Evolutionary conservation across 1,139 yeast genomes (phyloP).

Genomic region (Pichia sp.): DNA sequence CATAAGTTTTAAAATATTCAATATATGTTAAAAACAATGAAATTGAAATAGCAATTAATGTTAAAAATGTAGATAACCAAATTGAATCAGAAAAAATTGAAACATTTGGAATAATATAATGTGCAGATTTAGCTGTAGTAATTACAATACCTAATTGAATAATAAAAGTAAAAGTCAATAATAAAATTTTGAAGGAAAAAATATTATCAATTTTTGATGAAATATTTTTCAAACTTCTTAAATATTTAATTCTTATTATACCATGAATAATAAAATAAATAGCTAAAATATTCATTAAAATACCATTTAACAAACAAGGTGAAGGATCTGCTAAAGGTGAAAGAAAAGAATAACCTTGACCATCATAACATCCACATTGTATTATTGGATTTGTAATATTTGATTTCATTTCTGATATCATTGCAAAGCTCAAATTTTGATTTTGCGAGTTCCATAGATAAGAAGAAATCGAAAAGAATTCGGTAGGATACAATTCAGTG

Average conservation of each 20-base stretch:
- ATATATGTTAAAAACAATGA: constrained; percentile 58
- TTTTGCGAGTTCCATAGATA: background rate
- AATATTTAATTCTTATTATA: constrained; percentile 33
- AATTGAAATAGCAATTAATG: constrained; percentile 40
- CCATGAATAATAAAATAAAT: constrained; percentile 53
- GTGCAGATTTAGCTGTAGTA: constrained; percentile 25
- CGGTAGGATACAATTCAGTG: constrained; percentile 2
- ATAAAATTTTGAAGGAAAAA: constrained; percentile 38
- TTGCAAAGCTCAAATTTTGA: too few relatives aligned
- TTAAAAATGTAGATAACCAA: constrained; percentile 37
- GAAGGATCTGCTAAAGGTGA: constrained; percentile 62
- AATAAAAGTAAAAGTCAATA: constrained; percentile 38
- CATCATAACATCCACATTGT: constrained; percentile 35
- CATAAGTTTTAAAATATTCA: constrained; percentile 58
- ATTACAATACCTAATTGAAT: constrained; percentile 30
- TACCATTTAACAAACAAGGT: constrained; percentile 78
- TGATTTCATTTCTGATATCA: background rate
- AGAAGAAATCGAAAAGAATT: background rate
- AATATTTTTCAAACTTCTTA: constrained; percentile 26
- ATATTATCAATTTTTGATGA: constrained; percentile 30
- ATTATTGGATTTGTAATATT: background rate
- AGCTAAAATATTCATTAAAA: constrained; percentile 47
- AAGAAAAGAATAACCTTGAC: constrained; percentile 75
- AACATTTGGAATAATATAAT: constrained; percentile 27
- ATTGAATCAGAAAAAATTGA: constrained; percentile 35